Evolutionary conservation across 2,329 filamentous ascomycete species (phyloP), one percentile per base, ranked within the genome.

Genomic region (Thielaviopsis punctulata): DNA sequence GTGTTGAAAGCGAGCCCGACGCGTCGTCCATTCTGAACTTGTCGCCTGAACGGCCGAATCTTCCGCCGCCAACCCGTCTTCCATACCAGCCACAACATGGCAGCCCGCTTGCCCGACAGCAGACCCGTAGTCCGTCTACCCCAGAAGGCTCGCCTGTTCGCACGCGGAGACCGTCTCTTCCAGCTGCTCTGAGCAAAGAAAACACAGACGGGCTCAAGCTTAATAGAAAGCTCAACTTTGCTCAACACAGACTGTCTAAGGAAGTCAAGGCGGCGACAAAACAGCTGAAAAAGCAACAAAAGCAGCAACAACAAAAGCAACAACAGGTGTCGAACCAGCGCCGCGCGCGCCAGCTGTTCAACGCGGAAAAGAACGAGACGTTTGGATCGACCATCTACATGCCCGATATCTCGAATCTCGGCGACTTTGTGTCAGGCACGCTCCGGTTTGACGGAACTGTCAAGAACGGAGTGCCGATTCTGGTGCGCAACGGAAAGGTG

Each of bases 401-500:
- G 59, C 74, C 74, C 2, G 69, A 73, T 48, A 68, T 77, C 18
- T 70, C 70, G 2, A 69, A 77, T 55, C 68, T 77, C n/a, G 71
- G 72, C 41, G 74, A 77, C 59, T 75, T 77, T 56, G 69, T 77
- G 6, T 74, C 75, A 1, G 75, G 75, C 5, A 73, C 70, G 18
- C 68, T 77, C 44, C 69, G 67, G 54, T 73, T 76, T 56, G 72
- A 64, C 54, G 69, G 72, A 43, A 67, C 71, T 5, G 65, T 73
- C 57, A 71, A 66, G 57, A 72, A 77, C 56, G 73, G 73, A 15
- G 72, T 74, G 10, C 74, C 73, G 6, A 68, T 77, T 22, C 74
- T 77, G 54, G 73, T 76, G 56, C 76, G 73, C 60, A 67, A 75
- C 57, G 72, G 71, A 52, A 71, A 65, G 53, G 69, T 75, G 15